A percentile compares a stretch with the other conserved stretches of the same genome.
Evolutionary conservation across 345 rosid genomes (phyloP).

Genomic region (Moricandia arvensis): DNA sequence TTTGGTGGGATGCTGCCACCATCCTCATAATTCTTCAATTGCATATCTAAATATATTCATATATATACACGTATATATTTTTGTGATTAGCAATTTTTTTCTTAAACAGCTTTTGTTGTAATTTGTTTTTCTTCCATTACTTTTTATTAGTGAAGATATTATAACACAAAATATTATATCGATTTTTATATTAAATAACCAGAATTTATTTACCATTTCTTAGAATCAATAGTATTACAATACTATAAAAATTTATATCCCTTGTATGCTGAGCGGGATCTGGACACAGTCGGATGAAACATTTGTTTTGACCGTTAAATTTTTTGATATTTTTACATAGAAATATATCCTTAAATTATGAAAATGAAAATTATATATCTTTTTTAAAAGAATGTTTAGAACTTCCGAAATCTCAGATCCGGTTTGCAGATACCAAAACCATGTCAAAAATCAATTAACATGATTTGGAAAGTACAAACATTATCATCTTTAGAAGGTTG

Average conservation of each 20-base stretch:
- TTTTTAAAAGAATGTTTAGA: too few species aligned
- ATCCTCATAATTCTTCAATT: constrained; percentile 10
- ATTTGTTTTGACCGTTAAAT: too few species aligned
- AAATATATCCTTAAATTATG: too few species aligned
- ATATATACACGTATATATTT: background rate
- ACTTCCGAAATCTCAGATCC: too few species aligned
- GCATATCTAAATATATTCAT: background rate
- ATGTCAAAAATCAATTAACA: background rate
- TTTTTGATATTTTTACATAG: too few species aligned
- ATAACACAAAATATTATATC: background rate
- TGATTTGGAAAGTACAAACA: background rate
- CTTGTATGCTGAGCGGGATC: too few species aligned
- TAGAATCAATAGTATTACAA: background rate
- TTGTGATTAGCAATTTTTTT: background rate
- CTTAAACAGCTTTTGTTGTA: background rate
- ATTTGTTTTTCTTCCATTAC: background rate
- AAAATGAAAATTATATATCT: too few species aligned
- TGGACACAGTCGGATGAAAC: too few species aligned
- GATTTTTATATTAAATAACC: background rate
- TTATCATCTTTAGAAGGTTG: background rate
- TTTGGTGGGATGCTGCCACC: constrained; percentile 39
- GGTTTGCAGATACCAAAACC: background rate
- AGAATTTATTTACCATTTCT: background rate
- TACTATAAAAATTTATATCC: background rate
- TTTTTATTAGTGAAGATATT: background rate